Base-by-base conservation (phyloP, 2,329 filamentous ascomycete genomes). In the Fusarium napiforme region DNA sequence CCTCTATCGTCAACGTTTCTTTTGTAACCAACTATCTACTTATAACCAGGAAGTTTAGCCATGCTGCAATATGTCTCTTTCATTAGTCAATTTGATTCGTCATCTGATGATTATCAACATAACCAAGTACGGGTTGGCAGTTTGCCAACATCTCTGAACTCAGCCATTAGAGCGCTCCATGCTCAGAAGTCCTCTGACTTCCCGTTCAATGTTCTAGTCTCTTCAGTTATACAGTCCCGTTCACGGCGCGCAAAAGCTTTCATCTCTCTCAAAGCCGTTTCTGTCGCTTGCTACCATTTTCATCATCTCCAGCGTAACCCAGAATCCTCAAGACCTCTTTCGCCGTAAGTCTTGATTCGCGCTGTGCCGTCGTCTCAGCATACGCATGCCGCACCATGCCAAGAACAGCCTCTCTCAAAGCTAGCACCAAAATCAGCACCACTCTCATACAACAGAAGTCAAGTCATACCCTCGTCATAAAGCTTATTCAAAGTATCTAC, bases 401-500 rank as follows among this genome's bases (percentile, higher is more conserved):
- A 7, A 53, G 0, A 7, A n/a, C 1, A 0, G 50, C 34, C 0
- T 28, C 0, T 7, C 34, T 53, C 23, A 53, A 53, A 15, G 50
- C 50, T 53, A 53, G 23, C 23, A n/a, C 28, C 0, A 36, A 53
- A 2, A 4, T 53, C 23, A 53, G 32, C 14, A n/a, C 9, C 0
- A 21, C 50, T 53, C 18, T 28, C 0, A 4, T 14, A 12, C 0
- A 16, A 37, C 3, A 4, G 0, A 28, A 15, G 0, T 28, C 0
- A 53, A 2, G 12, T 3, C 34, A 0, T 16, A 53, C 49, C 34
- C 32, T 53, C 2, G 0, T 53, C 14, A 2, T 28, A 12, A 37
- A 39, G 4, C 7, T 39, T 12, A 3, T n/a, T 9, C 1, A 53
- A 11, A 11, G 11, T 1, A 19, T 7, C 7, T 4, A 28, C 1